Conservation (phyloP, 768 basidiomycete genomes). For the Myochromella boudieri region DNA sequence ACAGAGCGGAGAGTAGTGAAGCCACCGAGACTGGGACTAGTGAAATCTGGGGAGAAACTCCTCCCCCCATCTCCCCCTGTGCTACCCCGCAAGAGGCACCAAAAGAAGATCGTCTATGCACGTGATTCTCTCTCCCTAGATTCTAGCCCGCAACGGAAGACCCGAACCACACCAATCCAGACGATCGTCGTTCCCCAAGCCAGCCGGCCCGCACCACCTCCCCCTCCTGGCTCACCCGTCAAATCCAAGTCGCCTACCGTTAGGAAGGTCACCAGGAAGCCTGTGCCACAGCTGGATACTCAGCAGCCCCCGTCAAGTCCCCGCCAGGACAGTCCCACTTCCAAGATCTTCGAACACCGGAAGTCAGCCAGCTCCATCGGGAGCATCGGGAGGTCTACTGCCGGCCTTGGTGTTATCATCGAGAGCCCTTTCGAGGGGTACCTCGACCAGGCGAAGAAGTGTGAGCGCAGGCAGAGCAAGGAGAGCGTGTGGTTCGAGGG, state of each 20-base stretch:
- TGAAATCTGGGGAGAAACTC: neutral
- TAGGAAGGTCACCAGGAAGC: conserved; percentile 7
- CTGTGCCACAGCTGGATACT: conserved; percentile 4
- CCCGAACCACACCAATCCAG: too few species aligned
- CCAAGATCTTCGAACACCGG: neutral
- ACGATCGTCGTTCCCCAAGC: neutral
- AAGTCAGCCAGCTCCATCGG: neutral
- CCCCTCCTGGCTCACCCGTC: conserved; percentile 1
- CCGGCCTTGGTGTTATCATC: neutral
- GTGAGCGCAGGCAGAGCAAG: neutral
- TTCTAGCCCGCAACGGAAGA: too few species aligned
- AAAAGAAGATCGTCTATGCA: conserved; percentile 11
- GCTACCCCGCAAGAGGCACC: neutral
- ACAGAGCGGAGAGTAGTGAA: too few species aligned
- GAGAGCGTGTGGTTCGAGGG: neutral
- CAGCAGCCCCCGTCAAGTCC: neutral
- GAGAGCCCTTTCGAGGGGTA: neutral
- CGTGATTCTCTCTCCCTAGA: too few species aligned
- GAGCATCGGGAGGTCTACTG: neutral
- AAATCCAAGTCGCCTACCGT: too few species aligned
- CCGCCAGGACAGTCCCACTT: neutral
- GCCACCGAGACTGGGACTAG: neutral
- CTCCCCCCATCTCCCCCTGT: neutral
- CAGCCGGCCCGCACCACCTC: conserved; percentile 7
- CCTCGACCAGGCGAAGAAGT: neutral